Evolutionary conservation across 495 filamentous ascomycete genomes (phyloP), one percentile per base, ranked within the genome.

Genomic region (Trichoderma gamsii): DNA sequence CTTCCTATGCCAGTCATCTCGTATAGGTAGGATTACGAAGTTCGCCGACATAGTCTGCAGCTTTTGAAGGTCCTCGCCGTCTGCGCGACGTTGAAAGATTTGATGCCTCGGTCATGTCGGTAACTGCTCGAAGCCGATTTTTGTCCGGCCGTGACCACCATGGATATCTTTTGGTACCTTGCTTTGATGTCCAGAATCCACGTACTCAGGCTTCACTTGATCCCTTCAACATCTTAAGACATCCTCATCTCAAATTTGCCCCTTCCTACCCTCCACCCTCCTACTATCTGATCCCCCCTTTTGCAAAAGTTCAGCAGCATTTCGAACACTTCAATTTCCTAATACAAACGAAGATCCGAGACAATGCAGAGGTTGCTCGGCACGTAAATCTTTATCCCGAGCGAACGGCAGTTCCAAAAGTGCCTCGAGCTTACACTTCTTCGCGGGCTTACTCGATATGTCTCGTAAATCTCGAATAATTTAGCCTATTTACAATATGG

Each of bases 121-220:
- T 61, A 61, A 61, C 56, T 61, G 56, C 25, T 32, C 25, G 56
- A 61, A 61, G 56, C 56, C 56, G 56, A 61, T 32, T 61, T 61
- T 61, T 6, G 23, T 61, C 56, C 56, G 56, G 25, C 27, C 27
- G 8, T 61, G 27, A 25, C 56, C 13, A n/a, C 1, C n/a, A 12
- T 61, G 23, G 4, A 7, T 16, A 13, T 32, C n/a, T 25, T 52
- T 29, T 61, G 29, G 29, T 29, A n/a, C 25, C 3, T 29, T 32
- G 56, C 27, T 29, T 23, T 21, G 11, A 32, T 25, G 27, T 61
- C 25, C 2, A 61, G 23, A 32, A 12, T 21, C 21, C 43, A 16
- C 12, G 18, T 32, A 9, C 12, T 16, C 23, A 32, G 8, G 27
- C 27, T 32, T 29, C 56, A 27, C 15, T 32, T 13, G n/a, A 23